Base-by-base conservation (phyloP, 495 filamentous ascomycete genomes). In the Daldinia concentrica region DNA sequence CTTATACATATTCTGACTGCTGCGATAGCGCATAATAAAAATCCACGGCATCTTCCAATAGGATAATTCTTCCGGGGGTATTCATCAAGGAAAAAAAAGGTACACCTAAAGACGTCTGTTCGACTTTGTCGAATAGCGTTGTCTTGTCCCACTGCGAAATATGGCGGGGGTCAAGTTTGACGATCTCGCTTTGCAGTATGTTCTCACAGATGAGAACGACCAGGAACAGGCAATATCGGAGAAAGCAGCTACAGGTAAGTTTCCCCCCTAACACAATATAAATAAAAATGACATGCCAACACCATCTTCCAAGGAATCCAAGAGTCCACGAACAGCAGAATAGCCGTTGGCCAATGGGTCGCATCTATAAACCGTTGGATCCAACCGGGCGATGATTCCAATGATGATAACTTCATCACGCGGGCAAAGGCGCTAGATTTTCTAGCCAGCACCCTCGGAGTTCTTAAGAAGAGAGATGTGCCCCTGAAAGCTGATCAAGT, bases 331-430 rank as follows among this genome's bases (percentile, higher is more conserved):
- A 80, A 81, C 54, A 84, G 72, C 68, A 78, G 82, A 62, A 57
- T 79, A 50, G 66, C 77, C 9, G 75, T 85, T 14, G 81, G 80
- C n/a, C 80, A 80, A 70, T 85, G 82, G 83, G 82, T 82, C 32
- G 78, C 80, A 6, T 84, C 83, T 26, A 77, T 85, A 43, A 79
- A 82, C 48, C 80, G 76, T 62, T 85, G 83, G 83, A 81, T 85
- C 76, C 79, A 76, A 22, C 68, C 76, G 19, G 76, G 58, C 2
- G 78, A 80, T 51, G 80, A 78, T 27, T 69, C 66, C 0, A 75
- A 52, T 8, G 79, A 77, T 37, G 82, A 82, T 6, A 77, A 85
- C 62, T 74, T 83, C 48, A 80, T 85, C 58, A 64, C 80, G 0
- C 73, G 81, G 4, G 79, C 80, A 8, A 83, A 80, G 63, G 83